Evolutionary conservation across 1,139 yeast species (phyloP), one percentile per base, ranked within the genome.

Genomic region (Candida sanyaensis): DNA sequence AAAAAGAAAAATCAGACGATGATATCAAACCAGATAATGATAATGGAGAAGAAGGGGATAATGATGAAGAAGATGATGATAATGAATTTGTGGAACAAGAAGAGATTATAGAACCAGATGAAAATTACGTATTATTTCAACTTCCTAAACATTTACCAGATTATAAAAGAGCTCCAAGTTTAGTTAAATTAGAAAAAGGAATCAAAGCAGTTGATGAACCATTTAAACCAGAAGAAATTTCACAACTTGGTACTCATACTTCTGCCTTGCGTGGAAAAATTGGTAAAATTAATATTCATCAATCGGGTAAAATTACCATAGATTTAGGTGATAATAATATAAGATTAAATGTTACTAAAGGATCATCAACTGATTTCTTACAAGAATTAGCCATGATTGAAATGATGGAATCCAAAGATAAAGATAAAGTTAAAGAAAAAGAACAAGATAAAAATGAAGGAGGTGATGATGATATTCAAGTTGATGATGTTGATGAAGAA

Each of bases 241-340:
- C 53, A 26, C 46, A 48, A 41, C 45, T 55, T 40, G 51, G 55
- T 3, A 50, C 48, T 9, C 58, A 43, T 39, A 44, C 49, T 10
- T 37, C 52, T 24, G 42, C 42, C 9, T 52, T 50, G 53, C 67
- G 50, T 32, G 97, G 97, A 1, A 75, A 75, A 49, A 77, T 89
- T 23, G 97, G 97, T 4, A 75, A 77, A 28, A 61, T 91, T 37
- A 80, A 92, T 50, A 74, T 88, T 45, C 97, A 90, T 64, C 79
- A 83, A 58, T 88, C 96, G 0, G 97, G 97, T 6, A 87, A 80
- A 60, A 68, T 90, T 36, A 77, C 93, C 10, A 80, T 91, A 65
- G 80, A 81, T 51, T 71, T 91, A 47, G 97, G 96, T 8, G 38
- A 36, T 21, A 80, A 84, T 48, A 72, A 69, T 46, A 79, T 83